Evolutionary conservation across 2,329 filamentous ascomycete species (phyloP).

Genomic region (Clarireedia hainanense): DNA sequence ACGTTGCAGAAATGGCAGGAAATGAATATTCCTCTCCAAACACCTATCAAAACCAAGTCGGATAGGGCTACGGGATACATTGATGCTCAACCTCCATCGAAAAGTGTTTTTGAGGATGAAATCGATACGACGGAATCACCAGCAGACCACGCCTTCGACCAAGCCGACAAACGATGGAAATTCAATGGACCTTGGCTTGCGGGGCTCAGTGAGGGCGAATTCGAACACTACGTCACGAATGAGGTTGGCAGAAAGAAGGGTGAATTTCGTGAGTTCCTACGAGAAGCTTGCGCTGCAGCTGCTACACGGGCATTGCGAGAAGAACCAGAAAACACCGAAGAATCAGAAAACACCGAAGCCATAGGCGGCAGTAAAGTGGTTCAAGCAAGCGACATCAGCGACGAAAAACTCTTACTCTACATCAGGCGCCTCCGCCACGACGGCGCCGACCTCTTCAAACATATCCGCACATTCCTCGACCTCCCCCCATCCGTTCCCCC

Average conservation of each 20-base stretch:
- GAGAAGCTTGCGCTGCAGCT: slow-evolving; percentile 16
- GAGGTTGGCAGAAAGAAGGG: slow-evolving; percentile 44
- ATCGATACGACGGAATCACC: slow-evolving; percentile 42
- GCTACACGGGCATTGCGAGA: slow-evolving; percentile 31
- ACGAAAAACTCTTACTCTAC: slow-evolving; percentile 44
- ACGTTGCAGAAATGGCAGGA: slow-evolving; percentile 83
- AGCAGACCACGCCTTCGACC: slow-evolving; percentile 25
- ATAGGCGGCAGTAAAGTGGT: slow-evolving; percentile 20
- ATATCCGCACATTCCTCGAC: slow-evolving; percentile 55
- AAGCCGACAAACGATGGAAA: slow-evolving; percentile 51
- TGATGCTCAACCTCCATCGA: slow-evolving; percentile 17
- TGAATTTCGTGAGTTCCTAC: slow-evolving; percentile 49
- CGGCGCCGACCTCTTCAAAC: slow-evolving; percentile 41
- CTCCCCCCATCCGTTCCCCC: slow-evolving; percentile 32
- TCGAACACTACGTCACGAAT: slow-evolving; percentile 47
- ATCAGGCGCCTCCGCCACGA: slow-evolving; percentile 46
- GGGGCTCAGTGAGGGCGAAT: slow-evolving; percentile 52
- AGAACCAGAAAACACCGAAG: slow-evolving; percentile 27
- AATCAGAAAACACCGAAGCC: slow-evolving; percentile 9
- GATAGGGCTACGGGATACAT: neutral
- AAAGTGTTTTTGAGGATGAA: slow-evolving; percentile 53
- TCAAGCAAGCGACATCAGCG: slow-evolving; percentile 36
- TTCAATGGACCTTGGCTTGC: slow-evolving; percentile 61
- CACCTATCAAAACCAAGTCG: slow-evolving; percentile 30
- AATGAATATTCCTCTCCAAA: slow-evolving; percentile 63